phyloP scores from a whole-genome alignment of 306 rosid species.

The Prunus fruticosa region DNA sequence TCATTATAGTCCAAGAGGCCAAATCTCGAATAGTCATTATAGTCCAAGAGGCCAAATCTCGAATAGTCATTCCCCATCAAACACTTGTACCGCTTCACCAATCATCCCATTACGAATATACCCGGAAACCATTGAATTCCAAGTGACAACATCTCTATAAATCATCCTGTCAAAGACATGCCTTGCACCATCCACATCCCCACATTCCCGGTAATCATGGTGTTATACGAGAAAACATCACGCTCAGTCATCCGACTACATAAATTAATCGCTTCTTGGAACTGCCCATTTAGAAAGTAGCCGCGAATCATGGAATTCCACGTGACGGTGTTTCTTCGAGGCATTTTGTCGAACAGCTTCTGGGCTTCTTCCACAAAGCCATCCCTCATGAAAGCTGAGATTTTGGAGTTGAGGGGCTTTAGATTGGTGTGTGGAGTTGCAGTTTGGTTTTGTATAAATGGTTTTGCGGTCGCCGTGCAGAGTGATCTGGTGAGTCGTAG shows the following conservation, averaged over 20 bases:
- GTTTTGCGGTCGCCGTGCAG: conserved; percentile 12
- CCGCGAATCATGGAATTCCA: conserved; percentile 55
- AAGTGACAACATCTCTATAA: conserved; percentile 36
- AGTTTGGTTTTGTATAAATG: conserved; percentile 6
- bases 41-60: conserved; percentile 53
- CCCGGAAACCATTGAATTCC: conserved; percentile 60
- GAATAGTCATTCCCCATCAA: conserved; percentile 30
- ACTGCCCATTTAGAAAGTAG: conserved; percentile 27
- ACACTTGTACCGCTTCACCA: conserved; percentile 31
- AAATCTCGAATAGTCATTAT: conserved; percentile 37
- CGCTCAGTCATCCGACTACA: conserved; percentile 35
- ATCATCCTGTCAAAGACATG: conserved; percentile 36
- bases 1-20: conserved; percentile 58
- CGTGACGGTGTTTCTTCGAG: conserved; percentile 39
- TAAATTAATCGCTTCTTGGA: conserved; percentile 20
- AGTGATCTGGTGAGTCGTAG: conserved; percentile 3
- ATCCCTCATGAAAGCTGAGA: conserved; percentile 35
- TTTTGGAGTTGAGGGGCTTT: conserved; percentile 47
- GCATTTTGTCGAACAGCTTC: conserved; percentile 49
- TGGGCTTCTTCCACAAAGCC: conserved; percentile 40
- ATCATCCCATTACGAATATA: conserved; percentile 41
- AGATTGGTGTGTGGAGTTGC: conserved; percentile 1
- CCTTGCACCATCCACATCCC: conserved; percentile 43
- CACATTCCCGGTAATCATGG: conserved; percentile 42
- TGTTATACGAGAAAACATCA: conserved; percentile 46